Base-by-base conservation (phyloP, 2,329 filamentous ascomycete species). In the Teratosphaeria gauchensis region DNA sequence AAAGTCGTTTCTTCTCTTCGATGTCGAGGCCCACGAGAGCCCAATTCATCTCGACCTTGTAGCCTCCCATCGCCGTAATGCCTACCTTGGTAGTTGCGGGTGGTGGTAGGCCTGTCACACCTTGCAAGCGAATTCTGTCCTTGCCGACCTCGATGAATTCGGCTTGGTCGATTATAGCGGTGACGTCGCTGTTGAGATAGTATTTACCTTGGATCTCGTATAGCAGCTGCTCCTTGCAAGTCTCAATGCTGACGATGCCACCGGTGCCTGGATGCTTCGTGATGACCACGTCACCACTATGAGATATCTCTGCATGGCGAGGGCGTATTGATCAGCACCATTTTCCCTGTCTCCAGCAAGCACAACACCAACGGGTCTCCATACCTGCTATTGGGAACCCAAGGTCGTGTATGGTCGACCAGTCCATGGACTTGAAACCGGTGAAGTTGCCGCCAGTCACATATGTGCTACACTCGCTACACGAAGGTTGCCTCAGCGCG, bases 181-280 rank as follows among this genome's bases (percentile, higher is more conserved):
- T 80, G 31, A 82, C 80, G 62, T 83, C 81, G 0, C 76, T 78
- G 67, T 82, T 81, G 70, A 76, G 79, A 64, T 83, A 83, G 70
- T 75, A 76, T 0, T 76, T 77, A 3, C 79, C 79, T 61, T 80
- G 78, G n/a, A 80, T 76, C 66, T 81, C 78, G 64, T 80, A 82
- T 1, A 82, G 62, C 2, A 82, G 68, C 59, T 82, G 80, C 1
- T 75, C 77, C 0, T 75, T 76, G 53, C 78, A 76, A 0, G 79
- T 81, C 57, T 80, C 76, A 12, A 77, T 74, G 0, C 72, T 72
- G 8, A 73, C 68, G 35, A 60, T 62, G 53, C 73, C 72, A 16
- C 67, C 68, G 12, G 69, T 72, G 1, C 65, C 65, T 28, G 66
- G 59, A 48, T 71, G 68, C 59, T 74, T 75, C 11, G 67, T 65